phyloP scores from a whole-genome alignment of 768 basidiomycete genomes.

The Pilatotrama ljubarskyi region DNA sequence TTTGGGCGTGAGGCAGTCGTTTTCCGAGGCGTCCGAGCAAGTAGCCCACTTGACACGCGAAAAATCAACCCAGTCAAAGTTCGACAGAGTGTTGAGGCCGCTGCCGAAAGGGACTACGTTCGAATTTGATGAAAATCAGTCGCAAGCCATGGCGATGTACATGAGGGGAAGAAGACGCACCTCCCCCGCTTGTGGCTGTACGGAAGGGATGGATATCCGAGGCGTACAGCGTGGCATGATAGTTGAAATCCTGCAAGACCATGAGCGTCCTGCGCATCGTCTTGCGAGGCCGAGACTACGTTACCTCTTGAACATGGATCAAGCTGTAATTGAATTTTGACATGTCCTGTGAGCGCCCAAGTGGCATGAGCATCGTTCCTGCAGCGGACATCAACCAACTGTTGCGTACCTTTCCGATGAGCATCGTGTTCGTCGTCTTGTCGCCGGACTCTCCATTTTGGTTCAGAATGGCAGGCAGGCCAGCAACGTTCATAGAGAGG shows the following conservation, averaged over 20 bases:
- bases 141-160: no score
- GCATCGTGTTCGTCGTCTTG: slow-evolving; percentile 10
- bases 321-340: not conserved
- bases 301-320: slow-evolving; percentile 10
- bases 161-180: not conserved
- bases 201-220: slow-evolving; percentile 5
- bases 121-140: no score
- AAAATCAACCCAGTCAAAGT: slow-evolving; percentile 10
- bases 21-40: slow-evolving; percentile 8
- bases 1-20: slow-evolving; percentile 12
- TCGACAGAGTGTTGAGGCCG: slow-evolving; percentile 9
- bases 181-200: slow-evolving; percentile 6
- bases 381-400: no score
- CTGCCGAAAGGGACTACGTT: slow-evolving; percentile 2
- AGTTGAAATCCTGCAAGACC: slow-evolving; percentile 7
- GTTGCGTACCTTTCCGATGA: slow-evolving; percentile 1
- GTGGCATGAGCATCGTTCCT: not conserved
- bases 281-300: no score
- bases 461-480: slow-evolving; percentile 1
- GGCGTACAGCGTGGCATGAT: slow-evolving; percentile 4
- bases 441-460: slow-evolving; percentile 1
- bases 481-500: slow-evolving; percentile 9
- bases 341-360: not conserved
- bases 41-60: slow-evolving; percentile 7
- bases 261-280: not conserved